Evolutionary conservation across 2,329 filamentous ascomycete genomes (phyloP).

Genomic region (Cryphonectria naterciae): DNA sequence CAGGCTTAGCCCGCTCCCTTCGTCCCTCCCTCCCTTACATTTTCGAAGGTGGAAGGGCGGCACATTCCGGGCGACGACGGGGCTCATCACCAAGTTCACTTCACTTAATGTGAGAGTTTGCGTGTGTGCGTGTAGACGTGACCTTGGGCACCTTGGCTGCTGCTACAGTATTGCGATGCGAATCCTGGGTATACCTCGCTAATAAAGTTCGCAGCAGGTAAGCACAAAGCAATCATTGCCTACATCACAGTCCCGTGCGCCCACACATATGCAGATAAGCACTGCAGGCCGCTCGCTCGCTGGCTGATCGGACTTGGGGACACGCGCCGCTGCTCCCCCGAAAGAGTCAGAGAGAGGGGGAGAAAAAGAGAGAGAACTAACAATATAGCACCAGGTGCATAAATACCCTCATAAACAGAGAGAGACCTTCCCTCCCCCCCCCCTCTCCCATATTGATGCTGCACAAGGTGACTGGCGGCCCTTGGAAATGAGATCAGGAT

Average conservation of each 20-base stretch:
- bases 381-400: constrained; percentile 24
- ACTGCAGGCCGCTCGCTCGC: not conserved
- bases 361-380: constrained; percentile 10
- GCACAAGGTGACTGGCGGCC: constrained; percentile 26
- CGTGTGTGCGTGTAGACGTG: constrained; percentile 6
- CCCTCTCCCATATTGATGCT: not conserved
- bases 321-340: too few relatives aligned
- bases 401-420: constrained; percentile 15
- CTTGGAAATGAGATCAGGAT: constrained; percentile 29
- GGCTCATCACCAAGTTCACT: not conserved
- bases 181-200: constrained; percentile 15
- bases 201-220: constrained; percentile 2
- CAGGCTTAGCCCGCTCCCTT: not conserved
- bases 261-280: constrained; percentile 17
- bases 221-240: constrained; percentile 25
- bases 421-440: not conserved
- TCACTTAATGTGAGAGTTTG: constrained; percentile 17
- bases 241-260: not conserved
- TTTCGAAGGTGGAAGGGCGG: constrained; percentile 2
- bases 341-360: too few relatives aligned
- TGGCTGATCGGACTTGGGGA: not conserved
- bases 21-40: not conserved
- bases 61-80: constrained; percentile 6
- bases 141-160: constrained; percentile 2
- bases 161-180: not conserved